Evolutionary conservation across 1,139 yeast species (phyloP), one percentile per base, ranked within the genome.

Genomic region (Suhomyces terraborum): DNA sequence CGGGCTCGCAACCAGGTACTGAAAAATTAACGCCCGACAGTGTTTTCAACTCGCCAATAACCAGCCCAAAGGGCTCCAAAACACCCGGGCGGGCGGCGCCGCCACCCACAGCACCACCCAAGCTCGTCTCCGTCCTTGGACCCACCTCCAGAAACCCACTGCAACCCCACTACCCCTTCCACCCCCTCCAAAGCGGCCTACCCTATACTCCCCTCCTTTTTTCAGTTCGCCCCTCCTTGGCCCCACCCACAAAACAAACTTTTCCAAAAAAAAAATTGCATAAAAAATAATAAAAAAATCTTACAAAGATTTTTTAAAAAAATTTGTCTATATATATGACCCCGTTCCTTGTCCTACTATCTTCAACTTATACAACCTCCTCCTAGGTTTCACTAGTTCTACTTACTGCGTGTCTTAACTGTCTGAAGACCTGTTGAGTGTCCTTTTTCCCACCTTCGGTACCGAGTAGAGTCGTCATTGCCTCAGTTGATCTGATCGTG

Each of bases 301-400:
- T 18, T 30, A 12, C 32, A 35, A 40, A 35, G 35, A 35, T 12
- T 33, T 38, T 38, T 29, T 24, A 39, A 41, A 36, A 42, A 43
- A 43, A 35, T 37, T 43, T 40, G 40, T 26, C 35, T 41, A 41
- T 41, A 41, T 41, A 41, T 37, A 35, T 35, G 41, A 29, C 38
- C 44, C 41, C 41, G 41, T 37, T 40, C 38, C 38, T 35, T 22
- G 23, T 20, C 20, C 27, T n/a, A n/a, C n/a, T n/a, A n/a, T n/a
- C n/a, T n/a, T n/a, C n/a, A n/a, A n/a, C n/a, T n/a, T n/a, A n/a
- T n/a, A n/a, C 35, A 32, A 23, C 35, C 26, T 22, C 5, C n/a
- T 18, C 23, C 24, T 17, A 20, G 24, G 24, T 30, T 30, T 17
- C 24, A 8, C 8, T 18, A 30, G 22, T 24, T 19, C 29, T 24